Evolutionary conservation across 345 rosid genomes (phyloP), one percentile per base, ranked within the genome.

Genomic region (Crucihimalaya himalaica): DNA sequence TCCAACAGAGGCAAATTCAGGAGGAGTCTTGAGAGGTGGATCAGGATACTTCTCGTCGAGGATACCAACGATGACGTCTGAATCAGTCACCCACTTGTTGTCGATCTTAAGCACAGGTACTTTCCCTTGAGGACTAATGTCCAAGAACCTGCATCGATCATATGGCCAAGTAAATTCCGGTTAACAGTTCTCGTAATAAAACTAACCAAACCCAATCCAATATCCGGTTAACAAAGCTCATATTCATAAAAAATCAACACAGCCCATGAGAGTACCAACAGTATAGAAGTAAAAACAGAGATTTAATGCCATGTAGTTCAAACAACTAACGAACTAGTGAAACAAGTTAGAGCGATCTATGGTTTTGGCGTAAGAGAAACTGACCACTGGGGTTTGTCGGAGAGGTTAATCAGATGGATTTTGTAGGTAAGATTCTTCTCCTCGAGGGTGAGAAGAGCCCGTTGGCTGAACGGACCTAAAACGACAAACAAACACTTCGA

Each of bases 1-100:
- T 74, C 97, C 98, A 47, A 85, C 88, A 45, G 93, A 69, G 77
- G 89, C 86, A 72, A 89, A 73, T 35, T 85, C 81, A 54, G 90
- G 72, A 65, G 96, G 93, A 25, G 92, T 75, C 48, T 72, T 79
- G 15, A 90, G 91, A 54, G 96, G 66, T 29, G 87, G 93, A 42
- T 86, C 89, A n/a, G 96, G 98, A 55, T 79, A 85, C 71, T 89
- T 96, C 83, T 92, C 91, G 67, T 96, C 97, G 37, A 96, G 70
- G 37, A 92, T 78, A 25, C 82, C 86, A 73, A 85, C 95, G 70
- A 92, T 86, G 58, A 90, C 84, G 76, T 92, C 97, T 35, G 99
- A 92, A 63, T 92, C 98, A 68, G 90, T 2, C 48, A 90, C 88
- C 97, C 96, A 96, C 70, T 89, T 88, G 71, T 81, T 87, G 74